Conservation (phyloP, 768 basidiomycete genomes). For the Psilocybe azurescens region DNA sequence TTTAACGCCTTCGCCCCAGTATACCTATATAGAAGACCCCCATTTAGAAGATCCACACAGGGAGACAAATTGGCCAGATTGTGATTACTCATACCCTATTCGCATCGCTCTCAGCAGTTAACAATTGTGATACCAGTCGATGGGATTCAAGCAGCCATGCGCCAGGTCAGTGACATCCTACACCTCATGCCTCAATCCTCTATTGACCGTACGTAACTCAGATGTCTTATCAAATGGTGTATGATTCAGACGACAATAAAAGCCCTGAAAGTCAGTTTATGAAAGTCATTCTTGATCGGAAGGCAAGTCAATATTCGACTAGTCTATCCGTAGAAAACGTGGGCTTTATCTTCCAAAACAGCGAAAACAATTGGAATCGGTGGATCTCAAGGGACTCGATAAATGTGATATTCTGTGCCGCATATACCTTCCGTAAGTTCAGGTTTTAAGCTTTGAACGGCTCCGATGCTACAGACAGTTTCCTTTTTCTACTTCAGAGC, state of each 20-base stretch:
- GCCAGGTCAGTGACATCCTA: slow-evolving; percentile 18
- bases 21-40: not conserved
- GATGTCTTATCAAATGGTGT: slow-evolving; percentile 24
- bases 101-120: not conserved
- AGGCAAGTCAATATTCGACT: slow-evolving; percentile 18
- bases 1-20: not conserved
- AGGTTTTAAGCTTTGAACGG: not conserved
- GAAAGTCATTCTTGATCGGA: slow-evolving; percentile 28
- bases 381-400: slow-evolving; percentile 20
- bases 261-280: slow-evolving; percentile 31
- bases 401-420: slow-evolving; percentile 23
- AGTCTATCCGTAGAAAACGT: not conserved
- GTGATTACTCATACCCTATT: slow-evolving; percentile 4
- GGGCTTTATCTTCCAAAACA: not conserved
- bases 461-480: not conserved
- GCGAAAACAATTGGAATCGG: slow-evolving; percentile 17
- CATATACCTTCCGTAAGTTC: slow-evolving; percentile 20
- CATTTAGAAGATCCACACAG: not conserved
- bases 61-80: slow-evolving; percentile 18
- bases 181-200: not conserved
- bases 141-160: slow-evolving; percentile 21
- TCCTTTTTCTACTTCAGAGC: slow-evolving; percentile 5
- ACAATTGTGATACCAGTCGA: slow-evolving; percentile 16
- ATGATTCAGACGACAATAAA: slow-evolving; percentile 10
- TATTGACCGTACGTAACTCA: slow-evolving; percentile 1